Conservation (phyloP, 257 asterid species). For the Solanum dulcamara region DNA sequence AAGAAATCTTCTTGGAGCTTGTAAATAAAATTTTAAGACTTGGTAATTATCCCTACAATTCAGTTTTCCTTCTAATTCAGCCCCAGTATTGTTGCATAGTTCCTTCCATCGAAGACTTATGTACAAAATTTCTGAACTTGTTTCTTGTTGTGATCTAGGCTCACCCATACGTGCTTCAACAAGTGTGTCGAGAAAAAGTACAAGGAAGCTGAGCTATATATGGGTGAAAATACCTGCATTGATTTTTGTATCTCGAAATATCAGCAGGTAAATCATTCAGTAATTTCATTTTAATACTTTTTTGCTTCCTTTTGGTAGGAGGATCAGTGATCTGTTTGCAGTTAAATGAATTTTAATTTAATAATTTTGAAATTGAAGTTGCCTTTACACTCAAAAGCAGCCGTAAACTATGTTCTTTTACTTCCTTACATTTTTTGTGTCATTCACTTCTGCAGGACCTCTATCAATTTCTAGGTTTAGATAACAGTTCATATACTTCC, state of each 20-base stretch:
- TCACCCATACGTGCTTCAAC: constrained; percentile 29
- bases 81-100: not conserved
- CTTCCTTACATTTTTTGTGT: not conserved
- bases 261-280: constrained; percentile 22
- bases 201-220: constrained; percentile 26
- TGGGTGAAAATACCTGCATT: constrained; percentile 43
- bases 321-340: not conserved
- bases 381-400: not conserved
- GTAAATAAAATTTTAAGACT: not conserved
- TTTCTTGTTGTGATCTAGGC: constrained; percentile 15
- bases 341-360: not conserved
- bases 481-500: not conserved
- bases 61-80: not conserved
- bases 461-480: not conserved
- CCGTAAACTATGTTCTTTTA: not conserved
- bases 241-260: constrained; percentile 47
- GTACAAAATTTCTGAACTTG: not conserved
- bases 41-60: not conserved
- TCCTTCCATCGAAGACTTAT: not conserved
- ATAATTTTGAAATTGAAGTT: not conserved
- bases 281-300: not conserved
- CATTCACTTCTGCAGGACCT: not conserved
- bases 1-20: not conserved
- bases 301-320: not conserved
- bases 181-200: constrained; percentile 35